Base-by-base conservation (phyloP, 495 filamentous ascomycete genomes). In the Xylaria telfairii region DNA sequence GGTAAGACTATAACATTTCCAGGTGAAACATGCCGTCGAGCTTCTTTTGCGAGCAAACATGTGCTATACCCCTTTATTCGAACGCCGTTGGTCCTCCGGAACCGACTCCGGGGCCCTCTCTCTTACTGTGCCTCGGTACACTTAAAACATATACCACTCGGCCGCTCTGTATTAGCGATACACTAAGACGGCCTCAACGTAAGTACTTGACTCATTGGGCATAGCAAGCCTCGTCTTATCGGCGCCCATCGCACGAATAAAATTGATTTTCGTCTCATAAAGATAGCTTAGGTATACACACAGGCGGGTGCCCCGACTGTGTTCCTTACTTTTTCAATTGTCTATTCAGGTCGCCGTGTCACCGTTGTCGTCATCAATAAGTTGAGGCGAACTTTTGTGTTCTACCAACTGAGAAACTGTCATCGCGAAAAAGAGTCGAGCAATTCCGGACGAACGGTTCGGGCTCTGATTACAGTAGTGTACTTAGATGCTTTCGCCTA, bases 21-120 rank as follows among this genome's bases (percentile, higher is more conserved):
- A 66, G 44, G 46, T 66, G 64, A 54, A 66, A 54, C 64, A n/a
- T 53, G 8, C 42, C 32, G 64, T 54, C 32, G 64, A 65, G 44
- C 34, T n/a, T 66, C 15, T 49, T 28, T n/a, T 19, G 39, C 54
- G 32, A 66, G 47, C 64, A 66, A 66, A 66, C 64, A 66, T n/a
- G 64, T 28, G 26, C n/a, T 24, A n/a, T 24, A 13, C 8, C 24
- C 60, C 26, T 51, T 65, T n/a, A 24, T 34, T 63, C 30, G 12
- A 66, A 66, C 13, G n/a, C 47, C 64, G 64, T n/a, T 34, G 42
- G 42, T 37, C 44, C 42, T 12, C 47, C 32, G 46, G 64, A 17
- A 65, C 64, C 30, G 47, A 54, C 13, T 28, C 41, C n/a, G n/a
- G 60, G 60, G 41, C 24, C 41, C 21, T 21, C 17, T 19, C 12